A percentile compares a stretch with the other conserved stretches of the same genome.
Conservation (phyloP, 495 filamentous ascomycete genomes). For the Aspergillus biplanus region DNA sequence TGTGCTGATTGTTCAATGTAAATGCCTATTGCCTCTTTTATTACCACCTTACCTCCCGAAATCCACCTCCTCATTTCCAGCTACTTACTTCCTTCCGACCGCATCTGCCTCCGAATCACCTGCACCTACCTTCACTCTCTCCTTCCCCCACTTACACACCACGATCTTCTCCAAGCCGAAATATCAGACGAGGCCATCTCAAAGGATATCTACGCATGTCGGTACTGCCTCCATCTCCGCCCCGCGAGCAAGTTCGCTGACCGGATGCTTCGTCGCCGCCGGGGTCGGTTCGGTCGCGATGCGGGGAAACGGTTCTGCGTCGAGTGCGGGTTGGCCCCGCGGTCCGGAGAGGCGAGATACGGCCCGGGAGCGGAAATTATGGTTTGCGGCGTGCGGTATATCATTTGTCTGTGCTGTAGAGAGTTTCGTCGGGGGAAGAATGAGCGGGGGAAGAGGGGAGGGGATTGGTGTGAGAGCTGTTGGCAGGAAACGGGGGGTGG, state of each 20-base stretch:
- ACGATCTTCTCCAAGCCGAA: slow-evolving; percentile 35
- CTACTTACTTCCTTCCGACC: slow-evolving; percentile 59
- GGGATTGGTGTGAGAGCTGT: slow-evolving; percentile 4
- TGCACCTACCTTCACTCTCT: slow-evolving; percentile 33
- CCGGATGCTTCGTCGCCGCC: slow-evolving; percentile 34
- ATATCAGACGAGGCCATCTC: slow-evolving; percentile 28
- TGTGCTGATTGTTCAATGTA: neutral
- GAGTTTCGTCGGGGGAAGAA: slow-evolving; percentile 26
- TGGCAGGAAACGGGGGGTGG: neutral
- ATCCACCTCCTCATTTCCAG: slow-evolving; percentile 58
- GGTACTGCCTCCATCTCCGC: slow-evolving; percentile 42
- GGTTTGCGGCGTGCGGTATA: slow-evolving; percentile 26
- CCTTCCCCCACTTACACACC: slow-evolving; percentile 31
- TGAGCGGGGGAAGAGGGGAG: neutral
- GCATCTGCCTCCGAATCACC: slow-evolving; percentile 57
- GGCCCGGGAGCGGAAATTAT: slow-evolving; percentile 34
- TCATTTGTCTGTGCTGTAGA: slow-evolving; percentile 37
- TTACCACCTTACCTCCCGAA: slow-evolving; percentile 53
- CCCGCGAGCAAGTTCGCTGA: slow-evolving; percentile 33
- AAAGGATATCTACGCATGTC: slow-evolving; percentile 38
- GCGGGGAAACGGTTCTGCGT: slow-evolving; percentile 39
- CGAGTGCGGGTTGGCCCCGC: slow-evolving; percentile 38
- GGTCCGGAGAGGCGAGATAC: slow-evolving; percentile 35
- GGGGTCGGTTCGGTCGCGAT: slow-evolving; percentile 28
- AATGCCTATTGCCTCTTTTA: neutral